Evolutionary conservation across 495 filamentous ascomycete species (phyloP).

Genomic region (Aspergillus bertholletiae): DNA sequence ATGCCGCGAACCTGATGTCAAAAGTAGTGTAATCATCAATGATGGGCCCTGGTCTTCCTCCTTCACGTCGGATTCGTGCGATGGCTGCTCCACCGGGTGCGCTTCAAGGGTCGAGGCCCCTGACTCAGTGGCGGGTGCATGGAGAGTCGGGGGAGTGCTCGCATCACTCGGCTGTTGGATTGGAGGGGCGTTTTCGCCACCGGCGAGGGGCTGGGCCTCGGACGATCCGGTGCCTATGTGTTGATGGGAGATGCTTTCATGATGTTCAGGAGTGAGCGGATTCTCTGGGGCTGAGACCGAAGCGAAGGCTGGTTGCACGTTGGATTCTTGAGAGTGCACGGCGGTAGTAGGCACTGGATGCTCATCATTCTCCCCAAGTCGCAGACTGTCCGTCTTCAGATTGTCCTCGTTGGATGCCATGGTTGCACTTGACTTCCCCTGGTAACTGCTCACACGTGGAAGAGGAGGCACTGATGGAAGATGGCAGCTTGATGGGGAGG

Average conservation of each 20-base stretch:
- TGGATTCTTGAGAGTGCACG: constrained; percentile 19
- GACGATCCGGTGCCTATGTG: constrained; percentile 11
- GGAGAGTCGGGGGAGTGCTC: constrained; percentile 10
- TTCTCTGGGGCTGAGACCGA: constrained; percentile 9
- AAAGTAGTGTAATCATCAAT: constrained; percentile 66
- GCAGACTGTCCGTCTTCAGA: constrained; percentile 16
- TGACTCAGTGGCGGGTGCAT: constrained; percentile 24
- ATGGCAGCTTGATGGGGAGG: constrained; percentile 3
- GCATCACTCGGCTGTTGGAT: constrained; percentile 18
- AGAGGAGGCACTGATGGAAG: not conserved
- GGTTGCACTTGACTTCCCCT: not conserved
- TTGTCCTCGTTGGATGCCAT: constrained; percentile 28
- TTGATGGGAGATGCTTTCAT: constrained; percentile 15
- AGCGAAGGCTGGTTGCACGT: constrained; percentile 9
- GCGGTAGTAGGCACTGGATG: constrained; percentile 16
- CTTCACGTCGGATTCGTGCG: constrained; percentile 39
- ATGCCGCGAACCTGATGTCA: constrained; percentile 77
- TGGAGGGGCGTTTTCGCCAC: constrained; percentile 24
- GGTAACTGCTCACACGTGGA: not conserved
- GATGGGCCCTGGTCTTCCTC: constrained; percentile 42
- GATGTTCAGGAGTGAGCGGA: constrained; percentile 9
- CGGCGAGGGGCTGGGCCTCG: constrained; percentile 23
- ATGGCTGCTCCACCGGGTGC: constrained; percentile 21
- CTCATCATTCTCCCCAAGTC: constrained; percentile 13
- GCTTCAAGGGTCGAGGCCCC: constrained; percentile 31